These are phyloP conservation scores for Myrica gale DNA, from an alignment of 306 rosid genomes.

Conservation along the genomic window DNA sequence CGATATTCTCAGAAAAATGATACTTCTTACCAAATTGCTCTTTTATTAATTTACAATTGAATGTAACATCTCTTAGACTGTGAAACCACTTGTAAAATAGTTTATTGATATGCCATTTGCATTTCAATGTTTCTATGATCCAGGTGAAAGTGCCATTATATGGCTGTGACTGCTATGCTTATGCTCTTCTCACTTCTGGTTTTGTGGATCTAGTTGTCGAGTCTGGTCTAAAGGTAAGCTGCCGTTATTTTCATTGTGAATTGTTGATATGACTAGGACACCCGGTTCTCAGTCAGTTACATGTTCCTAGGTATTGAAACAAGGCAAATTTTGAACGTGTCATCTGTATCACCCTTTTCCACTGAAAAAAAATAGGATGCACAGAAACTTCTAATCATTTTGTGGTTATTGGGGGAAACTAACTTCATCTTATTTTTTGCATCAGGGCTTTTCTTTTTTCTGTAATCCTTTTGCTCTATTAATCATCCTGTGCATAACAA, in stretches of 20 bases:
- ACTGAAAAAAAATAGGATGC: not conserved
- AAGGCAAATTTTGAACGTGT: not conserved
- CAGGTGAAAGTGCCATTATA: constrained; percentile 90
- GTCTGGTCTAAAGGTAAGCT: constrained; percentile 80
- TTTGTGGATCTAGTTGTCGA: constrained; percentile 92
- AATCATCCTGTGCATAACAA: not conserved
- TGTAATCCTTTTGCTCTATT: not conserved
- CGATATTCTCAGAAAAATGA: not conserved
- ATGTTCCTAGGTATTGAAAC: not conserved
- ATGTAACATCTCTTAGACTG: not conserved
- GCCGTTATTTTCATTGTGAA: constrained; percentile 6
- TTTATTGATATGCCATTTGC: constrained; percentile 3
- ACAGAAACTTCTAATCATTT: not conserved
- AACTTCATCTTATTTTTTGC: not conserved
- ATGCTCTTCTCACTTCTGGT: constrained; percentile 91
- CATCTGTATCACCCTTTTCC: not conserved
- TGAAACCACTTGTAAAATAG: not conserved
- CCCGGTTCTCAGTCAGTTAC: no score
- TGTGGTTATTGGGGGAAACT: not conserved
- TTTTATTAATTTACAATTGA: not conserved
- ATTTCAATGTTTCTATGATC: constrained; percentile 3
- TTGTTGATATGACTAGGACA: not conserved
- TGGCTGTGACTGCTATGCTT: constrained; percentile 98
- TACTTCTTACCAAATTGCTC: not conserved
- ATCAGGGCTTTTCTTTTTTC: not conserved